Evolutionary conservation across 495 filamentous ascomycete genomes (phyloP).

Genomic region (Penicillium soppii): DNA sequence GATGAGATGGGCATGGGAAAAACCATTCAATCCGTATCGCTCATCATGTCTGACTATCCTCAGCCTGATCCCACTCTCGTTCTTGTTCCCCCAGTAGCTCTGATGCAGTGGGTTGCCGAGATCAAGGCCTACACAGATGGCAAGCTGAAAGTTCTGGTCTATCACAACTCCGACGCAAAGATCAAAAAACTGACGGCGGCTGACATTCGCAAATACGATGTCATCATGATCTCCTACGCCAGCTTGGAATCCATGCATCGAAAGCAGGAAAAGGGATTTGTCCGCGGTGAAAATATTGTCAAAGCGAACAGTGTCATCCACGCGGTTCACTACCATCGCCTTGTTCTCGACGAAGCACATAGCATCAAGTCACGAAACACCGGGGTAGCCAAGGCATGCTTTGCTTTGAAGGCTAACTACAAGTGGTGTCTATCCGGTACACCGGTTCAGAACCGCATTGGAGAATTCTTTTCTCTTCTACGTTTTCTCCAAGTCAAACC

Average conservation of each 20-base stretch:
- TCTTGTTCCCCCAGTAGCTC: slow-evolving; percentile 87
- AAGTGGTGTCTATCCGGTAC: slow-evolving; percentile 97
- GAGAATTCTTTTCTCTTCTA: slow-evolving; percentile 93
- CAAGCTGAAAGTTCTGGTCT: slow-evolving; percentile 82
- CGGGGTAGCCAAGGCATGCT: slow-evolving; percentile 91
- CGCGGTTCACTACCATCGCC: slow-evolving; percentile 79
- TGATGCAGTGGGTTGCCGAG: slow-evolving; percentile 97
- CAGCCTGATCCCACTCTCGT: slow-evolving; percentile 80
- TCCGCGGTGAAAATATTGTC: slow-evolving; percentile 68
- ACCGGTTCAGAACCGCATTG: slow-evolving; percentile 93
- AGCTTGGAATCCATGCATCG: slow-evolving; percentile 87
- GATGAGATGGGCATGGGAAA: slow-evolving; percentile 99
- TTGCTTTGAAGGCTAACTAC: slow-evolving; percentile 79
- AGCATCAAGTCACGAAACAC: slow-evolving; percentile 87
- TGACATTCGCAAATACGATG: slow-evolving; percentile 78
- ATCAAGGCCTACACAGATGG: slow-evolving; percentile 89
- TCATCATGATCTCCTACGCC: slow-evolving; percentile 97
- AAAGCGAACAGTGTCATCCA: slow-evolving; percentile 89
- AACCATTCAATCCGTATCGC: slow-evolving; percentile 93
- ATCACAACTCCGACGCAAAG: slow-evolving; percentile 82
- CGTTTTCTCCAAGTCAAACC: slow-evolving; percentile 85
- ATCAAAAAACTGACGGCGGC: slow-evolving; percentile 69
- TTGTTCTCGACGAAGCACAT: slow-evolving; percentile 95
- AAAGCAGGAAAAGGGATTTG: slow-evolving; percentile 89
- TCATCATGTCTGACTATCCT: slow-evolving; percentile 96